phyloP scores from a whole-genome alignment of 2,329 filamentous ascomycete species.

The Exophiala phaeomuriformis region DNA sequence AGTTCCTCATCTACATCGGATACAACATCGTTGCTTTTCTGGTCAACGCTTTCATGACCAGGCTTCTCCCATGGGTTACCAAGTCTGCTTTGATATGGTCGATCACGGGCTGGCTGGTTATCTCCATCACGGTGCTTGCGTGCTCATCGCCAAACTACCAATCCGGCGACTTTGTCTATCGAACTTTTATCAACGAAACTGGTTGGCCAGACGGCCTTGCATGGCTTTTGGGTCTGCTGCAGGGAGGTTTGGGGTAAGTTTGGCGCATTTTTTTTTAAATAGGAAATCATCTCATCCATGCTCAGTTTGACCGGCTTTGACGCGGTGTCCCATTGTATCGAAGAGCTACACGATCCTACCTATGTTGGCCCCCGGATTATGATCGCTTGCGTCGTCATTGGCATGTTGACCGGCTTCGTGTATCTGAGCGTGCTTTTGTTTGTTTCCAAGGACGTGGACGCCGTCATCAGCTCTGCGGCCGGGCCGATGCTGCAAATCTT shows the following conservation, averaged over 20 bases:
- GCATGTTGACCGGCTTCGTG: slow-evolving; percentile 55
- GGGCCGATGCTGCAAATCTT: slow-evolving; percentile 58
- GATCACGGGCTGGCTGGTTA: slow-evolving; percentile 59
- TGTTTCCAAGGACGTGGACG: slow-evolving; percentile 51
- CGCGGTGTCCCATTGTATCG: slow-evolving; percentile 47
- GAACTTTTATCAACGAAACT: slow-evolving; percentile 58
- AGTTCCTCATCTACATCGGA: slow-evolving; percentile 64
- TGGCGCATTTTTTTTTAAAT: slow-evolving; percentile 28
- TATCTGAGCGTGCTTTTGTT: slow-evolving; percentile 59
- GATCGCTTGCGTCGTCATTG: slow-evolving; percentile 58
- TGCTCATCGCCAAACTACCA: slow-evolving; percentile 60
- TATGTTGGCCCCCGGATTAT: slow-evolving; percentile 59
- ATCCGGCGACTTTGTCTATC: slow-evolving; percentile 49
- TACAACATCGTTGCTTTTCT: slow-evolving; percentile 55
- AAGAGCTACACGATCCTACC: slow-evolving; percentile 41
- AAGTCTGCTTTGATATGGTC: slow-evolving; percentile 66
- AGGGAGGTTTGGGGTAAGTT: slow-evolving; percentile 48
- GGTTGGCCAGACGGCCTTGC: slow-evolving; percentile 62
- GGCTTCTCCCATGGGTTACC: slow-evolving; percentile 57
- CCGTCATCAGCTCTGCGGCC: slow-evolving; percentile 49
- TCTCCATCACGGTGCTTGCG: slow-evolving; percentile 61
- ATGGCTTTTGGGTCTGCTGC: slow-evolving; percentile 40
- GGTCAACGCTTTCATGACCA: slow-evolving; percentile 59
- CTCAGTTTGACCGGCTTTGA: slow-evolving; percentile 26
- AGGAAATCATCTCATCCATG: not conserved